Evolutionary conservation across 192 early-diverging fungal genomes (phyloP), one percentile per base, ranked within the genome.

Genomic region (Umbelopsis isabellina): DNA sequence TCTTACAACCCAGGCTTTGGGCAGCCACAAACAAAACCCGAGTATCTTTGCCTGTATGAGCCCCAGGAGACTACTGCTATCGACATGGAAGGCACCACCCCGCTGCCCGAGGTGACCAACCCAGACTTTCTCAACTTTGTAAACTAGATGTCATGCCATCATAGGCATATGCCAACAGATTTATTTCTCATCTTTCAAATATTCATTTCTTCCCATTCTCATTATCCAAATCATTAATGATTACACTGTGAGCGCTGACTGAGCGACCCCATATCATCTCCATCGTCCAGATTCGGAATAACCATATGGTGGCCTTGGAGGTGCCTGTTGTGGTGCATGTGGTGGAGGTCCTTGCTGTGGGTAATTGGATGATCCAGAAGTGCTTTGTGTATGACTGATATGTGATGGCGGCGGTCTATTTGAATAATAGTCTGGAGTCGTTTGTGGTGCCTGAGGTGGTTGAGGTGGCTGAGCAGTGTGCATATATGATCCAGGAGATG

Each of bases 11-110:
- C 86, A 2, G 78, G 79, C n/a, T 50, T 67, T 23, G 55, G 7
- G 1, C 55, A 30, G 3, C 55, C 21, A 61, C 27, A 61, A 61
- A 37, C 13, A 1, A 61, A 82, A 46, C 87, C 84, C 5, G 88
- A 90, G 61, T 88, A 88, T 61, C 71, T 79, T 35, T 88, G 86
- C 65, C 76, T 90, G 27, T 89, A 89, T 70, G 81, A 83, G 66
- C 80, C 86, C 1, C 81, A 89, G 48, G 69, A 41, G 7, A 61
- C 47, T 48, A 49, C 67, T 12, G 65, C 25, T 30, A 61, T 61
- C 3, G 55, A 61, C 55, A 61, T 61, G 55, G 55, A 61, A 61
- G 55, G 55, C 3, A 61, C 55, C 27, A 61, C 55, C 11, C 55
- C 55, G 4, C 4, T n/a, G 30, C 55, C 55, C 12, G 55, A 61